Conservation (phyloP, 2,329 filamentous ascomycete species). For the Penicillium hesseltinei region DNA sequence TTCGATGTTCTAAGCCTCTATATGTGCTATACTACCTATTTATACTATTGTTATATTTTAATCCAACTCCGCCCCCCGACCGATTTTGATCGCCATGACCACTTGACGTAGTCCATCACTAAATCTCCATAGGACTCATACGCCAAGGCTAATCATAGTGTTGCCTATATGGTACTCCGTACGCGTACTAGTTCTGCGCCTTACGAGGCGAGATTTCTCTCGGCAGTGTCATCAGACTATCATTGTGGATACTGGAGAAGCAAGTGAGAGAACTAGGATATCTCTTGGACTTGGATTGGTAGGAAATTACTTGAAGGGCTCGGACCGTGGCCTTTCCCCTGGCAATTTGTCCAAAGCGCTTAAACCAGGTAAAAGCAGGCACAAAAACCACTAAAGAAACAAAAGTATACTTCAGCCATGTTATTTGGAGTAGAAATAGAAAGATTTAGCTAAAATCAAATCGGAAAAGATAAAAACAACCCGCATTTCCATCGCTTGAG, state of each 20-base stretch:
- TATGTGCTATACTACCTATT: not conserved
- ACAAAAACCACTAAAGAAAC: not conserved
- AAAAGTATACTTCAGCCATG: not conserved
- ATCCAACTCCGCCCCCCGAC: not conserved
- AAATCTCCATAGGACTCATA: not conserved
- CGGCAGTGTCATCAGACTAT: conserved; percentile 4
- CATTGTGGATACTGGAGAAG: not conserved
- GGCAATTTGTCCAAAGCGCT: not conserved
- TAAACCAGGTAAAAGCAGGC: not conserved
- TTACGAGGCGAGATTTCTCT: conserved; percentile 2
- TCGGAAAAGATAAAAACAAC: not conserved
- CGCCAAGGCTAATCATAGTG: conserved; percentile 6
- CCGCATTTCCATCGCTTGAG: conserved; percentile 7
- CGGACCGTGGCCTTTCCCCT: not conserved
- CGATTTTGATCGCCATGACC: not conserved
- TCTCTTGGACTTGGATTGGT: not conserved
- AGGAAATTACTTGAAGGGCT: not conserved
- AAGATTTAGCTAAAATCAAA: conserved; percentile 5
- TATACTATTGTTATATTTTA: not conserved
- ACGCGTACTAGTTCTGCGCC: not conserved
- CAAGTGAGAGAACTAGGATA: not conserved
- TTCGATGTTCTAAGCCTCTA: not conserved
- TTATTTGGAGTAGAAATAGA: not conserved
- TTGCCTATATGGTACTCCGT: not conserved
- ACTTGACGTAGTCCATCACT: not conserved